Conservation (phyloP, 1,139 yeast species). For the Debaryomyces psychrophilus region DNA sequence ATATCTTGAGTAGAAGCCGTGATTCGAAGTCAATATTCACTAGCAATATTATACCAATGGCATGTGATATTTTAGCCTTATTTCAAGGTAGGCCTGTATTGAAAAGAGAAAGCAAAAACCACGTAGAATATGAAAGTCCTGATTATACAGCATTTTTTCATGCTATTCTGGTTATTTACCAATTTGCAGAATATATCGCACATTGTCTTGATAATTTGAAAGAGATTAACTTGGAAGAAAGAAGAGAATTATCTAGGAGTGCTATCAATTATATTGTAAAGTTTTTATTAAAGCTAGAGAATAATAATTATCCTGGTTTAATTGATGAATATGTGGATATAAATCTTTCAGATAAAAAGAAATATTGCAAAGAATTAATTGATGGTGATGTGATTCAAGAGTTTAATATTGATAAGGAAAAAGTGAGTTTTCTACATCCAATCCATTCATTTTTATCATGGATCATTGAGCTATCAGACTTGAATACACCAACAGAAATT, state of each 20-base stretch:
- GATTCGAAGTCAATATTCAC: slow-evolving; percentile 45
- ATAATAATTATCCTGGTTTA: slow-evolving; percentile 31
- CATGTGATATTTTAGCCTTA: slow-evolving; percentile 64
- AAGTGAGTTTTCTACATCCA: slow-evolving; percentile 79
- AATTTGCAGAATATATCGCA: slow-evolving; percentile 61
- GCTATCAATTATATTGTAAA: slow-evolving; percentile 38
- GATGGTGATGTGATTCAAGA: slow-evolving; percentile 27
- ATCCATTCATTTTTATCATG: slow-evolving; percentile 74
- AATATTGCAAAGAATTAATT: slow-evolving; percentile 25
- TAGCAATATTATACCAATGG: slow-evolving; percentile 45
- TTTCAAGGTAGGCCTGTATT: slow-evolving; percentile 84
- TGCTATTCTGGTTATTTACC: slow-evolving; percentile 70
- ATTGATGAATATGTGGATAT: slow-evolving; percentile 35
- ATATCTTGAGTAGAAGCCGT: slow-evolving; percentile 70
- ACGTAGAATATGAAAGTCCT: slow-evolving; percentile 88
- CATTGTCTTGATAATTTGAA: slow-evolving; percentile 45
- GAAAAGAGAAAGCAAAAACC: slow-evolving; percentile 75
- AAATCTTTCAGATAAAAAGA: slow-evolving; percentile 19
- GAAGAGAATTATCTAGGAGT: slow-evolving; percentile 25
- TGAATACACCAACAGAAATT: slow-evolving; percentile 25
- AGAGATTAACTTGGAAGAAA: slow-evolving; percentile 21
- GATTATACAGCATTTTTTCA: slow-evolving; percentile 84
- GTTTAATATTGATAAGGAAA: slow-evolving; percentile 38
- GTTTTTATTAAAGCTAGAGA: slow-evolving; percentile 36
- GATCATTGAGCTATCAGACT: slow-evolving; percentile 60